Conservation (phyloP, 768 basidiomycete genomes). For the Imleria badia region DNA sequence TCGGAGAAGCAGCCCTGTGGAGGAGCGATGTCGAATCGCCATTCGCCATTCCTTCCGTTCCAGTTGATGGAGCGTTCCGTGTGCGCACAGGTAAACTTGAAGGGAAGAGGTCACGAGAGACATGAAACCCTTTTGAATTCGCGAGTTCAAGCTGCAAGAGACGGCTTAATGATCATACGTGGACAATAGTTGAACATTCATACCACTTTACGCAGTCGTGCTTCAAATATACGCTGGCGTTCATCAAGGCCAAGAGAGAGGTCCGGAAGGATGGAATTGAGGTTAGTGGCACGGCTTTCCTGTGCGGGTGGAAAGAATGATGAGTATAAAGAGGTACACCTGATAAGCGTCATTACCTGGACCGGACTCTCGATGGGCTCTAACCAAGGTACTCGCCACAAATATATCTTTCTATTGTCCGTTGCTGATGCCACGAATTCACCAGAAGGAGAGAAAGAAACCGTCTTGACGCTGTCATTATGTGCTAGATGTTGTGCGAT, state of each 20-base stretch:
- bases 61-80: too few relatives aligned
- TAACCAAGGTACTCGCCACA: background rate
- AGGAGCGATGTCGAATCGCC: too few relatives aligned
- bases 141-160: background rate
- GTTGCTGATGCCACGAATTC: background rate
- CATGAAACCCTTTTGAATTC: background rate
- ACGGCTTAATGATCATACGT: too few relatives aligned
- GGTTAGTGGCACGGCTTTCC: too few relatives aligned
- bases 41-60: too few relatives aligned
- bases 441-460: conserved; percentile 8
- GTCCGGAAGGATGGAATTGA: background rate
- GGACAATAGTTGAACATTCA: background rate
- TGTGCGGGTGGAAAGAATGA: too few relatives aligned
- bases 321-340: background rate
- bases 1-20: too few relatives aligned
- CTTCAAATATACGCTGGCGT: background rate
- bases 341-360: too few relatives aligned
- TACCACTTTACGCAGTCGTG: background rate
- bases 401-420: background rate
- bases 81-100: too few relatives aligned
- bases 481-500: background rate
- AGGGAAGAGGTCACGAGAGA: background rate
- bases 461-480: background rate
- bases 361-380: background rate
- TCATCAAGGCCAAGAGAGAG: background rate